Percentiles rank a stretch among this genome's conserved stretches.
Evolutionary conservation across 1,139 yeast genomes (phyloP).

Genomic region (Pichia sp.): DNA sequence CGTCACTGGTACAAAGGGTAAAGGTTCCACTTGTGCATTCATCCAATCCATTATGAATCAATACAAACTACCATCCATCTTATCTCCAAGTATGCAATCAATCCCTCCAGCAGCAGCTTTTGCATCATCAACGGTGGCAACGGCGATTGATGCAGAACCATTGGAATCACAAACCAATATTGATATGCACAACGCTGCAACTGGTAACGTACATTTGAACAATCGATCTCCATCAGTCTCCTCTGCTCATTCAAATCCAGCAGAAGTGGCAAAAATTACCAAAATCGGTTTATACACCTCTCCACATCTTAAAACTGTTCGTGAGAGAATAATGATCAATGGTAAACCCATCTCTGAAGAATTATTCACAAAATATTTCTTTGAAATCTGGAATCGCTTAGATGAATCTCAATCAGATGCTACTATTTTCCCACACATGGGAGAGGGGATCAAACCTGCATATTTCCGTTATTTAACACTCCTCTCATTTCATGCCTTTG

Average conservation of each 20-base stretch:
- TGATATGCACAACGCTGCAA: not conserved
- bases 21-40: constrained; percentile 97
- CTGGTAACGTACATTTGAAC: not conserved
- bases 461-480: constrained; percentile 89
- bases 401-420: constrained; percentile 43
- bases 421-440: constrained; percentile 64
- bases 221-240: constrained; percentile 8
- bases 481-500: constrained; percentile 82
- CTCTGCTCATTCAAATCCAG: constrained; percentile 9
- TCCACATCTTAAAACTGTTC: constrained; percentile 88
- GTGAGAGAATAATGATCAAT: constrained; percentile 86
- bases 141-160: not conserved
- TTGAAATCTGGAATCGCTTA: constrained; percentile 86
- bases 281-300: constrained; percentile 90
- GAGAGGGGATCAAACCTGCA: constrained; percentile 72
- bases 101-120: not conserved
- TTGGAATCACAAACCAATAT: too few species aligned
- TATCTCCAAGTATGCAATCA: too few species aligned
- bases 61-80: constrained; percentile 31
- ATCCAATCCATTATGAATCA: constrained; percentile 72
- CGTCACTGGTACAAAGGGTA: constrained; percentile 97
- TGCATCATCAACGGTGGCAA: not conserved
- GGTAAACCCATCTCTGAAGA: constrained; percentile 80
- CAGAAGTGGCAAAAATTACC: constrained; percentile 25
- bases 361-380: constrained; percentile 79